These are phyloP conservation scores for Taiwanofungus camphoratus DNA, from an alignment of 1,284 basidiomycete species.

Conservation along the genomic window DNA sequence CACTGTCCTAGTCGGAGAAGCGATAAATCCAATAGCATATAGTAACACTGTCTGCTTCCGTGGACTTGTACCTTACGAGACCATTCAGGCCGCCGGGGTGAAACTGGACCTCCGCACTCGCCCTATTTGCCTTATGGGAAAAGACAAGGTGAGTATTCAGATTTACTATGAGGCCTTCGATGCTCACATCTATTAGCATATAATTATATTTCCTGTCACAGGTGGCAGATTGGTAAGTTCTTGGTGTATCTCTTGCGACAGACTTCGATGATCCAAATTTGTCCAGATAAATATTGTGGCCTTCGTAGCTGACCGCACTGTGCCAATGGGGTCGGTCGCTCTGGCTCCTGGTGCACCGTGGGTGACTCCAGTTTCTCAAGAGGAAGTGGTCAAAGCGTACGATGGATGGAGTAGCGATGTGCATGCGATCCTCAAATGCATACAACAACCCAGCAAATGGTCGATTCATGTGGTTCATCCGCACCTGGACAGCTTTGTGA, in stretches of 20 bases:
- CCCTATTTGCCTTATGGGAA: conserved; percentile 38
- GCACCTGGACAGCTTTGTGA: conserved; percentile 41
- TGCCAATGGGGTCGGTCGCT: conserved; percentile 32
- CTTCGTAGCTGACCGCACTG: conserved; percentile 38
- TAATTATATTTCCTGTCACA: conserved; percentile 53
- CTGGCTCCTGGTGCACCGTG: conserved; percentile 35
- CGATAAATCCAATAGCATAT: conserved; percentile 29
- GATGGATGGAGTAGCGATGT: conserved; percentile 46
- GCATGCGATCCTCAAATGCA: conserved; percentile 36
- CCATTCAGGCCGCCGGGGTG: conserved; percentile 35
- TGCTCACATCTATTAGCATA: conserved; percentile 34
- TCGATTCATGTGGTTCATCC: conserved; percentile 49
- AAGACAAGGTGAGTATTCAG: conserved; percentile 33
- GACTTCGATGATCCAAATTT: conserved; percentile 6
- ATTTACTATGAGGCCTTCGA: not conserved
- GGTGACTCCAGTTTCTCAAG: conserved; percentile 38
- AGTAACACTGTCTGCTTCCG: conserved; percentile 44
- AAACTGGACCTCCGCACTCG: conserved; percentile 31
- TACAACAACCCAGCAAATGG: conserved; percentile 53
- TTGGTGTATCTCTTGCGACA: too few relatives aligned
- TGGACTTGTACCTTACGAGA: conserved; percentile 35
- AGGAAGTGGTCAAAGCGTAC: conserved; percentile 43
- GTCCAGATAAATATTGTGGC: conserved; percentile 49
- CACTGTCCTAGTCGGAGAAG: conserved; percentile 28
- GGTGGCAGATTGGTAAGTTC: conserved; percentile 33